Conservation (phyloP, 768 basidiomycete species). For the Agrocybe praecox region DNA sequence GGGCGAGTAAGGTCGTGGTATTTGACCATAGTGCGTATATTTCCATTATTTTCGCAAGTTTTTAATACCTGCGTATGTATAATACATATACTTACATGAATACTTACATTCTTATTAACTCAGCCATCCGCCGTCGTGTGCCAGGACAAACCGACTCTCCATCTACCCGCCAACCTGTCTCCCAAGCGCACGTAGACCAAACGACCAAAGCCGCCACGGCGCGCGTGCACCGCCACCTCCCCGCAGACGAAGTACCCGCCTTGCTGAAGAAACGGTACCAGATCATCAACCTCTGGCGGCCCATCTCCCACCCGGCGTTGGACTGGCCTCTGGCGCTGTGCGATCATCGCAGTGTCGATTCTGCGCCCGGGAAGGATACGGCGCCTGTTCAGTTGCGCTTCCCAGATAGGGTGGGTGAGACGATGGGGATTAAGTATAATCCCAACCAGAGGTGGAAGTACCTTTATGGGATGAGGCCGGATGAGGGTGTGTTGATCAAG, state of each 20-base stretch:
- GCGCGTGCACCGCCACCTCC: constrained; percentile 52
- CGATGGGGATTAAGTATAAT: constrained; percentile 44
- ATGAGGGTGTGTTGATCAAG: constrained; percentile 54
- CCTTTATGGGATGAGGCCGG: constrained; percentile 41
- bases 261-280: constrained; percentile 52
- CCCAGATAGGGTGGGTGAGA: constrained; percentile 54
- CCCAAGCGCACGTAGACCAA: constrained; percentile 52
- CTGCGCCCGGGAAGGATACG: constrained; percentile 38
- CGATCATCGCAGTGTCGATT: constrained; percentile 51
- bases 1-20: constrained; percentile 53
- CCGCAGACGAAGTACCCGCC: constrained; percentile 39
- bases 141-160: constrained; percentile 37
- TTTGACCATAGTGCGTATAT: constrained; percentile 61
- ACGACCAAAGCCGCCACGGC: constrained; percentile 43
- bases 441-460: constrained; percentile 57
- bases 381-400: constrained; percentile 45
- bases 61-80: too few species aligned
- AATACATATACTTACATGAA: background rate
- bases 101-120: background rate
- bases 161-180: constrained; percentile 41
- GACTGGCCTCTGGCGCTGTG: constrained; percentile 56
- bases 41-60: constrained; percentile 12
- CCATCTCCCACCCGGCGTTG: constrained; percentile 44
- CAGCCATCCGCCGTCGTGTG: constrained; percentile 16
- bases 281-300: constrained; percentile 63